Base-by-base conservation (phyloP, 2,329 filamentous ascomycete genomes). In the Talaromyces piceae region DNA sequence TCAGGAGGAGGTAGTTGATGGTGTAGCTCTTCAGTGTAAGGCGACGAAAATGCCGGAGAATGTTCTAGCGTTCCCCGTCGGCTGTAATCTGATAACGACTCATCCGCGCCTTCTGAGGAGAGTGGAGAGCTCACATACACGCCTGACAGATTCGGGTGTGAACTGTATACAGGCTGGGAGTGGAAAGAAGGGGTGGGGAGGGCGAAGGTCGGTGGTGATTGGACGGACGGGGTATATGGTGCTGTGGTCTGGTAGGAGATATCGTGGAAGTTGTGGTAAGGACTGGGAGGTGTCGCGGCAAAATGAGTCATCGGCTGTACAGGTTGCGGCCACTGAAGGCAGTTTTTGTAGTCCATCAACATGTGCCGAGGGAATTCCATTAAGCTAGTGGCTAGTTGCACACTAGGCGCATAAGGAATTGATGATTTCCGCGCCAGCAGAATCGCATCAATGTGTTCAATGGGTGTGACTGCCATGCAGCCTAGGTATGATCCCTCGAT, bases 401-500 rank as follows among this genome's bases (percentile, higher is more conserved):
- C 69, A 23, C 81, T 79, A 13, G 76, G 75, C 50, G 81, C 78
- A 52, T 77, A 73, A 18, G 74, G 74, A 55, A 79, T 76, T 4
- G 79, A 77, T 20, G 82, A 72, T 59, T 80, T 88, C 72, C 88
- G 80, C 20, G 83, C 80, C 57, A 84, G 77, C 25, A 95, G 79
- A 30, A 87, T 82, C 45, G 82, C 80, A 43, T 89, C 83, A 61
- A 96, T 95, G 64, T 93, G 86, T 67, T 95, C 89, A 27, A 97
- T 83, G 0, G 91, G 89, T 1, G 79, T 77, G 43, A 95, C 79
- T 13, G 88, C 85, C 58, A 95, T 77, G 59, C 84, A 86, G 45
- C 87, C 87, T 60, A 91, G 90, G 68, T 96, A 95, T 45, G 89
- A 86, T 18, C 89, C 86, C 44, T 90, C 91, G 59, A 96, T 86